Conservation (phyloP, 225 moss, liverwort and hornwort species). For the Ulota crispa region DNA sequence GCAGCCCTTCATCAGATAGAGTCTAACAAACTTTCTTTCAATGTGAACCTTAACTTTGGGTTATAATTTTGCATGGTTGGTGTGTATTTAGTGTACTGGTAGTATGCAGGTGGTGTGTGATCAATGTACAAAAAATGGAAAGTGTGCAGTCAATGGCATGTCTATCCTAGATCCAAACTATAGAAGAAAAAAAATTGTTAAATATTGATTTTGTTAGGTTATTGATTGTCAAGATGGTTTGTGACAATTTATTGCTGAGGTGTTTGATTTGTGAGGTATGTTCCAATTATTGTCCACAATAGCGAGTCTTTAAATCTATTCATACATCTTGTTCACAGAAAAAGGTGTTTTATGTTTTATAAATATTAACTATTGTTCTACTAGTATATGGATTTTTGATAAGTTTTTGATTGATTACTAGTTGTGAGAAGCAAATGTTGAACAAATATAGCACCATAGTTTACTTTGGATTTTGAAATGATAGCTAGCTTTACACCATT, state of each 20-base stretch:
- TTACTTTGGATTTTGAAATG: slow-evolving; percentile 33
- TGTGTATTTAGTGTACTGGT: not conserved
- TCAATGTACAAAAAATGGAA: not conserved
- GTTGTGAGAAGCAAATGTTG: slow-evolving; percentile 32
- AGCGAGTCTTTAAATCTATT: not conserved
- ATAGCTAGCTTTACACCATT: not conserved
- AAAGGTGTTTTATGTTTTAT: not conserved
- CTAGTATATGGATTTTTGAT: not conserved
- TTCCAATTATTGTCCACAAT: not conserved
- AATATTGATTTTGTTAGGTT: not conserved
- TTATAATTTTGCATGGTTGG: not conserved
- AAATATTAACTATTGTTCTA: not conserved
- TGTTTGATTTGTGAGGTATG: not conserved
- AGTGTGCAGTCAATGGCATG: not conserved
- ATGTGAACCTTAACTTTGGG: not conserved
- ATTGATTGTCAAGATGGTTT: not conserved
- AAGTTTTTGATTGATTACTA: slow-evolving; percentile 3
- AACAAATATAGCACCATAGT: slow-evolving; percentile 21
- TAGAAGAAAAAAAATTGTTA: not conserved
- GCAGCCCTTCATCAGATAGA: not conserved
- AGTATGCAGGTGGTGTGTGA: not conserved
- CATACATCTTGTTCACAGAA: not conserved
- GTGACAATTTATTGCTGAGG: not conserved
- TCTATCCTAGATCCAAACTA: not conserved
- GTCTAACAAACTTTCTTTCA: not conserved